These are phyloP conservation scores for Pseudohalonectria lignicola DNA, from an alignment of 2,329 filamentous ascomycete genomes.

Conservation along the genomic window DNA sequence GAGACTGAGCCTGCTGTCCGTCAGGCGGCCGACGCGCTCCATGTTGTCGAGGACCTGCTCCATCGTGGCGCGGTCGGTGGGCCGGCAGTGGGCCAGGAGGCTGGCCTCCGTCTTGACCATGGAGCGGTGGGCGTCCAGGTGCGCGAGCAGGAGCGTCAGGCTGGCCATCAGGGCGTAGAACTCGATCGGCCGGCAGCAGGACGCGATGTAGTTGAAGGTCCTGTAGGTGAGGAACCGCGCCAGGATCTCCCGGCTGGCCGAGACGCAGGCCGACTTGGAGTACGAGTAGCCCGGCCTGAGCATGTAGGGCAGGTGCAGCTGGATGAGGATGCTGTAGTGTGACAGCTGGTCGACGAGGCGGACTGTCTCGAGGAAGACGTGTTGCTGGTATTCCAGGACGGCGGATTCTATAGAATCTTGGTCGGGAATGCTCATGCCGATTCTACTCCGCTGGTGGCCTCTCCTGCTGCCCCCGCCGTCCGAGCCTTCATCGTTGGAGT, in stretches of 20 bases:
- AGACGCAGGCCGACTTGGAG: constrained; percentile 26
- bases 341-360: constrained; percentile 28
- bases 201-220: too few relatives aligned
- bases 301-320: constrained; percentile 34
- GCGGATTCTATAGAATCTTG: too few relatives aligned
- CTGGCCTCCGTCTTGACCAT: too few relatives aligned
- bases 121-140: constrained; percentile 22
- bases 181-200: constrained; percentile 27
- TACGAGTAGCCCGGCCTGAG: constrained; percentile 23
- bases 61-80: constrained; percentile 27
- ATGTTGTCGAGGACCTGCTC: constrained; percentile 23
- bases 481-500: too few relatives aligned
- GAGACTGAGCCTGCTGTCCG: too few relatives aligned
- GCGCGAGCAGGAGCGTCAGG: constrained; percentile 25
- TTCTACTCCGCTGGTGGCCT: too few relatives aligned
- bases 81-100: constrained; percentile 27
- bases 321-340: constrained; percentile 29
- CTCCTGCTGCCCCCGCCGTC: too few relatives aligned
- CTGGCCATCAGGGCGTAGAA: constrained; percentile 28
- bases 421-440: too few relatives aligned
- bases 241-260: constrained; percentile 30
- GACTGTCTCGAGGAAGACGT: too few relatives aligned
- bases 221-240: constrained; percentile 24
- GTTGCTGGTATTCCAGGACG: too few relatives aligned
- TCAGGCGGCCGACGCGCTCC: constrained; percentile 17